These are phyloP conservation scores for Termitomyces bulborhizus DNA, from an alignment of 768 basidiomycete species.

Conservation along the genomic window DNA sequence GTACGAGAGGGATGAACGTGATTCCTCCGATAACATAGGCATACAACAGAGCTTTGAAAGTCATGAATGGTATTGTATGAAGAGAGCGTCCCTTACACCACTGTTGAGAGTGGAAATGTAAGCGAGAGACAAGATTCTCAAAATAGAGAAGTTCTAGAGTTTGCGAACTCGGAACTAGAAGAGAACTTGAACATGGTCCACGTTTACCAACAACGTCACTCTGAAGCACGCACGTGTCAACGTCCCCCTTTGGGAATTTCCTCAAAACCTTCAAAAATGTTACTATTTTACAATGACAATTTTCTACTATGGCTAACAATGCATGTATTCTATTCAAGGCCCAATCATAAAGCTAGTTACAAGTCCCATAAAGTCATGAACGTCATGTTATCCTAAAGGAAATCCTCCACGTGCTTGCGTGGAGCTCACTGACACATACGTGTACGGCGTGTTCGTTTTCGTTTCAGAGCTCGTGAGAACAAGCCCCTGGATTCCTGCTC, in stretches of 20 bases:
- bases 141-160: neutral
- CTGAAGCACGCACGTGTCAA: neutral
- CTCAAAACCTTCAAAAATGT: too few relatives aligned
- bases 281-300: neutral
- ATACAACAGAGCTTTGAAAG: conserved; percentile 64
- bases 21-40: conserved; percentile 88
- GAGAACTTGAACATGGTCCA: neutral
- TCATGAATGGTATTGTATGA: conserved; percentile 35
- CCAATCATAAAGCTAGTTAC: neutral
- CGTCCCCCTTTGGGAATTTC: neutral
- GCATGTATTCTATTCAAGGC: neutral
- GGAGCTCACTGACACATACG: conserved; percentile 1
- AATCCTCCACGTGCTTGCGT: neutral
- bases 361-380: neutral
- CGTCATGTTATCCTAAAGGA: neutral
- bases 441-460: conserved; percentile 11
- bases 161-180: neutral
- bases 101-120: conserved; percentile 2
- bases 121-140: neutral
- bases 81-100: neutral
- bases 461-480: conserved; percentile 27
- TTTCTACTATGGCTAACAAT: neutral
- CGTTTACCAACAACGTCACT: conserved; percentile 7
- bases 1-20: conserved; percentile 79
- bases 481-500: conserved; percentile 40